Percentiles rank a stretch among this genome's conserved stretches.
Evolutionary conservation across 805 yeast species (phyloP).

Genomic region (Saitoella complicata): DNA sequence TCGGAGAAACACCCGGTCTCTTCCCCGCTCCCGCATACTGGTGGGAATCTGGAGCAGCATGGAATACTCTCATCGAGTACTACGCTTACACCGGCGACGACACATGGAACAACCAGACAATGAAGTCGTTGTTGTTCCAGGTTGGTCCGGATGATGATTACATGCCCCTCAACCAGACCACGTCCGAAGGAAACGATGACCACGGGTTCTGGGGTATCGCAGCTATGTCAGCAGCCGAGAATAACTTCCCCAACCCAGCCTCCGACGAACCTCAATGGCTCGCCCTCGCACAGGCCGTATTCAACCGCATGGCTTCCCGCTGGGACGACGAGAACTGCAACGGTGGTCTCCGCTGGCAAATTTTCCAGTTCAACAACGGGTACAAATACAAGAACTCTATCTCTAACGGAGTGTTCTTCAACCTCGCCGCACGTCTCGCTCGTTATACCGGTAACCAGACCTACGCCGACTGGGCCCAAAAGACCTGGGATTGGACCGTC

Average conservation of each 20-base stretch:
- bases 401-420: slow-evolving; percentile 70
- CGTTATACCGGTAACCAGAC: slow-evolving; percentile 57
- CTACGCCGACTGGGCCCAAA: slow-evolving; percentile 58
- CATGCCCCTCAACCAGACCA: slow-evolving; percentile 64
- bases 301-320: slow-evolving; percentile 64
- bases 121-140: slow-evolving; percentile 49
- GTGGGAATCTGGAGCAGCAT: slow-evolving; percentile 89
- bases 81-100: slow-evolving; percentile 54
- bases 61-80: slow-evolving; percentile 49
- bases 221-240: slow-evolving; percentile 69
- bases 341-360: slow-evolving; percentile 89
- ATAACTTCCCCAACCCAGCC: slow-evolving; percentile 62
- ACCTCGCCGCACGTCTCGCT: slow-evolving; percentile 67
- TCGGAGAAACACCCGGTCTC: slow-evolving; percentile 76
- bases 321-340: slow-evolving; percentile 53
- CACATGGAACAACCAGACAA: slow-evolving; percentile 40
- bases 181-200: slow-evolving; percentile 85
- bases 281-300: slow-evolving; percentile 65
- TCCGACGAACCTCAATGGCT: slow-evolving; percentile 51
- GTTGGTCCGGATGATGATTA: slow-evolving; percentile 49
- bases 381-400: slow-evolving; percentile 78
- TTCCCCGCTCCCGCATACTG: slow-evolving; percentile 84
- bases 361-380: slow-evolving; percentile 75
- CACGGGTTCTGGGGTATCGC: slow-evolving; percentile 89
- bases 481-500: slow-evolving; percentile 62